phyloP scores from a whole-genome alignment of 2,329 filamentous ascomycete species.

The Colletotrichum lindemuthianum region DNA sequence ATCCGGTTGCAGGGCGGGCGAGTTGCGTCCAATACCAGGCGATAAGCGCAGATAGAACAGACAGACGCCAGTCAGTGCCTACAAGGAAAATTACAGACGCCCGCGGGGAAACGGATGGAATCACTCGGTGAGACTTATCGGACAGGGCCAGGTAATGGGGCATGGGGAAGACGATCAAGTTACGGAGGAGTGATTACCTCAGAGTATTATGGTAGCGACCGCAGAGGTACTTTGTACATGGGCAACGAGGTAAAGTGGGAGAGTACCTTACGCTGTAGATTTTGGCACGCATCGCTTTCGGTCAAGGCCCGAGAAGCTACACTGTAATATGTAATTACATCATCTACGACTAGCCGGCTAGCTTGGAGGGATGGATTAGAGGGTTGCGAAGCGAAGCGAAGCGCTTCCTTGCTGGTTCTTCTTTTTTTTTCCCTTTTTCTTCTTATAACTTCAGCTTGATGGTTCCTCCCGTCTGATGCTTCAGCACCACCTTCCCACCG shows the following conservation, averaged over 20 bases:
- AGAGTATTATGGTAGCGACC: no score
- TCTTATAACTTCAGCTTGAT: not conserved
- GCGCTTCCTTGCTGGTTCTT: not conserved
- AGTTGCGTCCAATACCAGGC: no score
- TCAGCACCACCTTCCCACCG: not conserved
- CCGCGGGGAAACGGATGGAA: no score
- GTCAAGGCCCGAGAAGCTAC: constrained; percentile 31
- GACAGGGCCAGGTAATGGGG: no score
- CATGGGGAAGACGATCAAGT: no score
- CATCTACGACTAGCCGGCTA: not conserved
- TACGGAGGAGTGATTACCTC: no score
- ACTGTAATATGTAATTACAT: constrained; percentile 26
- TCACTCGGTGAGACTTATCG: no score
- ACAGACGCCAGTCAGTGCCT: not conserved
- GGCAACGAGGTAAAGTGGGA: no score
- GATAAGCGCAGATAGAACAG: not conserved
- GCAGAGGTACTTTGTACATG: no score
- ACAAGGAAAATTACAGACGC: no score
- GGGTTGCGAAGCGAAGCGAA: not conserved
- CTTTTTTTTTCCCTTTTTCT: not conserved
- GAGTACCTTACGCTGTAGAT: no score
- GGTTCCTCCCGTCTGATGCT: not conserved
- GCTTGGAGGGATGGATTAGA: constrained; percentile 2
- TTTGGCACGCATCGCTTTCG: constrained; percentile 4
- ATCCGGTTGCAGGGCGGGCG: no score